Percentiles rank a stretch among this genome's conserved stretches.
These are phyloP conservation scores for Periconia digitata DNA, from an alignment of 2,329 filamentous ascomycete genomes.

Conservation along the genomic window DNA sequence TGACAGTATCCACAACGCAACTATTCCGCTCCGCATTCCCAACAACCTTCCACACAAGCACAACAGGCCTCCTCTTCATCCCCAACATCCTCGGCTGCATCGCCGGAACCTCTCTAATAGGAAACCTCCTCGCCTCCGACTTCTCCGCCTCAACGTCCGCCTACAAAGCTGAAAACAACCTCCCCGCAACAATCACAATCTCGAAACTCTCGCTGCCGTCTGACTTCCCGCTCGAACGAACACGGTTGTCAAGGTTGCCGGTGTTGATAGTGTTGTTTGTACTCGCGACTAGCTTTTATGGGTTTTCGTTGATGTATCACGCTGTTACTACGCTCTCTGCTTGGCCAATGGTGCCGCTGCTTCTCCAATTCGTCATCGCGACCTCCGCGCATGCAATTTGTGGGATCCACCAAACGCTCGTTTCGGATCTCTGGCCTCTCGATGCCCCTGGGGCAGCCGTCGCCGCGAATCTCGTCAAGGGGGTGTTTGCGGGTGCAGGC, in stretches of 20 bases:
- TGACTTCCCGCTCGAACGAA: conserved; percentile 48
- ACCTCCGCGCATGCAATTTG: conserved; percentile 39
- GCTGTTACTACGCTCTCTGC: conserved; percentile 19
- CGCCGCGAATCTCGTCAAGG: conserved; percentile 65
- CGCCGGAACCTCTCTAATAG: conserved; percentile 45
- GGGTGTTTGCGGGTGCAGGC: conserved; percentile 59
- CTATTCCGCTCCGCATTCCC: conserved; percentile 43
- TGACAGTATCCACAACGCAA: conserved; percentile 48
- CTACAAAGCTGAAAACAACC: conserved; percentile 34
- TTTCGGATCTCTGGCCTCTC: conserved; percentile 64
- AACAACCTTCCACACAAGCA: conserved; percentile 36
- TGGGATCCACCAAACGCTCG: conserved; percentile 62
- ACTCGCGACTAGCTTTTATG: conserved; percentile 40
- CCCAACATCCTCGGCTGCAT: conserved; percentile 47
- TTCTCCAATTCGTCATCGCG: conserved; percentile 34
- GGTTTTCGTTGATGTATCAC: conserved; percentile 39
- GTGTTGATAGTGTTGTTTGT: conserved; percentile 45
- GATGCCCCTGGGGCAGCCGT: conserved; percentile 61
- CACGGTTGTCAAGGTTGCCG: conserved; percentile 42
- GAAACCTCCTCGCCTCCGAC: conserved; percentile 47
- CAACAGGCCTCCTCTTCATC: conserved; percentile 47
- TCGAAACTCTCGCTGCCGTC: conserved; percentile 16
- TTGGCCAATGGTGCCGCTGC: conserved; percentile 13
- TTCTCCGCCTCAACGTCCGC: conserved; percentile 38
- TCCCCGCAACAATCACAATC: conserved; percentile 30